A percentile compares a stretch with the other conserved stretches of the same genome.
These are phyloP conservation scores for Hyaloperonospora arabidopsidis DNA, from an alignment of 352 stramenopile species.

Conservation along the genomic window DNA sequence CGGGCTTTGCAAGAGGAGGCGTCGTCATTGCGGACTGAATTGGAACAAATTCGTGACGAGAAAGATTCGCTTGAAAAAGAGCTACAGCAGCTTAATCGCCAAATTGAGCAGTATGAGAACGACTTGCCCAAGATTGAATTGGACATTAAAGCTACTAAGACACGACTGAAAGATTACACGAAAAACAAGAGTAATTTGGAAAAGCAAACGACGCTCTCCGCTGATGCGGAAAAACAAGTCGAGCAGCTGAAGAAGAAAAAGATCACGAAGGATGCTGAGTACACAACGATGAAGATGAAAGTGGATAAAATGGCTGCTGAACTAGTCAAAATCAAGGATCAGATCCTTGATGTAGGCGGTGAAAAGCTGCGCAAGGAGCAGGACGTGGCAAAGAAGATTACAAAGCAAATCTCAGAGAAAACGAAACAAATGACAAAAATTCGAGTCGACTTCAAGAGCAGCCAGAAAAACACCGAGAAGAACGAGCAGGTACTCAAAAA, in stretches of 20 bases:
- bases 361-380: conserved; percentile 91
- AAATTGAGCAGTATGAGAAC: conserved; percentile 85
- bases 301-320: conserved; percentile 66
- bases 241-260: conserved; percentile 79
- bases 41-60: conserved; percentile 53
- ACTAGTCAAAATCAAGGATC: conserved; percentile 89
- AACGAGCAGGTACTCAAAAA: conserved; percentile 52
- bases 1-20: conserved; percentile 50
- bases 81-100: conserved; percentile 70
- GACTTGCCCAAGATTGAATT: conserved; percentile 88
- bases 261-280: conserved; percentile 85
- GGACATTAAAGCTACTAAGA: conserved; percentile 63
- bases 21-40: conserved; percentile 35
- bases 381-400: conserved; percentile 75
- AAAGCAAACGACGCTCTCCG: conserved; percentile 81
- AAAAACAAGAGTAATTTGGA: conserved; percentile 66
- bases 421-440: conserved; percentile 86
- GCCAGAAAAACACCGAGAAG: conserved; percentile 75
- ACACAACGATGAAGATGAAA: conserved; percentile 47
- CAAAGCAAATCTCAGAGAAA: conserved; percentile 81
- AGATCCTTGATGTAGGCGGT: conserved; percentile 93
- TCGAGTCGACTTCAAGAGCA: conserved; percentile 75
- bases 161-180: conserved; percentile 49
- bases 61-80: conserved; percentile 79
- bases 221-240: conserved; percentile 83